Evolutionary conservation across 2,329 filamentous ascomycete genomes (phyloP).

Genomic region (Sporothrix schenckii): DNA sequence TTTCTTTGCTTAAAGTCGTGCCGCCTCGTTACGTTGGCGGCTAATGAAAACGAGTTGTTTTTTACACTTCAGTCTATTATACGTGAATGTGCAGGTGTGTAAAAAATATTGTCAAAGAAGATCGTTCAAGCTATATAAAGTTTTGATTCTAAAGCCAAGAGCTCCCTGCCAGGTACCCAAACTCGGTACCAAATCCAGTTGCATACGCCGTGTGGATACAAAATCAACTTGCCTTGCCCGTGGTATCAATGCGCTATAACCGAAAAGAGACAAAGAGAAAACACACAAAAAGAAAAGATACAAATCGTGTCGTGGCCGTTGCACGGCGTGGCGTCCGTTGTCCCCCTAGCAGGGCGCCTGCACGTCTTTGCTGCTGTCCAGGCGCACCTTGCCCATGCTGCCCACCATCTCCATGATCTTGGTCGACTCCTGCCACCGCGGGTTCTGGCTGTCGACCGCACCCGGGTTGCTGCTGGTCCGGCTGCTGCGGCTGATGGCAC

Average conservation of each 20-base stretch:
- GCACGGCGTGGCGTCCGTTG: no score
- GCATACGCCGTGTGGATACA: background rate
- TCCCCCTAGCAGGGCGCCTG: conserved; percentile 32
- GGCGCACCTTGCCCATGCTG: conserved; percentile 32
- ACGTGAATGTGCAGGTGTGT: background rate
- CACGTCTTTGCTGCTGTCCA: conserved; percentile 31
- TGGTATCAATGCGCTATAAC: conserved; percentile 22
- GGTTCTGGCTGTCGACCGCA: background rate
- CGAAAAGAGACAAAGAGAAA: background rate
- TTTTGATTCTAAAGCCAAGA: background rate
- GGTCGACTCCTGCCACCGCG: conserved; percentile 29
- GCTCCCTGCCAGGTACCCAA: background rate
- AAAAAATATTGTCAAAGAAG: no score
- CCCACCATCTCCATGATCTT: conserved; percentile 34
- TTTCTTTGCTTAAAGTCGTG: background rate
- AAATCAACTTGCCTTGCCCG: background rate
- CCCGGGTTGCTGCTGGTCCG: background rate
- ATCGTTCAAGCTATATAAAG: background rate
- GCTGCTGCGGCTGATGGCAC: conserved; percentile 18
- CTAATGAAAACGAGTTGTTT: background rate
- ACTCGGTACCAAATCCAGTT: background rate
- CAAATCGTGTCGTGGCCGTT: no score
- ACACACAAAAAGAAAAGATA: background rate
- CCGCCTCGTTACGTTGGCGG: background rate
- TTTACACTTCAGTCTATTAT: background rate